phyloP scores from a whole-genome alignment of 2,329 filamentous ascomycete genomes.

The Exophiala xenobiotica region DNA sequence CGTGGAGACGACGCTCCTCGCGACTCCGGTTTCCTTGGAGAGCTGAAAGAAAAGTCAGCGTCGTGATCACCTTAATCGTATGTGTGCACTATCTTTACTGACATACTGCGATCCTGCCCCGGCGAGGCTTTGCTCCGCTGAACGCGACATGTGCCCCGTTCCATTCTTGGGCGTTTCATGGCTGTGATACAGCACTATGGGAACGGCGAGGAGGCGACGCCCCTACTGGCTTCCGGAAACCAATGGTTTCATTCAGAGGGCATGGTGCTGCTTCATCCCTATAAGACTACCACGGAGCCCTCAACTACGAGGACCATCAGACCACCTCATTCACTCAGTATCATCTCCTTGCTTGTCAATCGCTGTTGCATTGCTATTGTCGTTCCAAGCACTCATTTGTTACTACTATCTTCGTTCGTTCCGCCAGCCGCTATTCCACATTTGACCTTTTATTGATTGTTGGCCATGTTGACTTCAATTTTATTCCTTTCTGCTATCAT shows the following conservation, averaged over 20 bases:
- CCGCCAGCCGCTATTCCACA: slow-evolving; percentile 1
- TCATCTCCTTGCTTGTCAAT: neutral
- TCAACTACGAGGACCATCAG: neutral
- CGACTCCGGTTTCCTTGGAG: no score
- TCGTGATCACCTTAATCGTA: no score
- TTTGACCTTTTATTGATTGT: neutral
- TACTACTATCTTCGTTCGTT: neutral
- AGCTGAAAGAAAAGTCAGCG: no score
- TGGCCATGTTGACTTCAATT: slow-evolving; percentile 10
- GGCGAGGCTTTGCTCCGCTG: no score
- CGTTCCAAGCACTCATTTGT: neutral
- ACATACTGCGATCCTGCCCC: no score
- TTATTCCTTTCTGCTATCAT: slow-evolving; percentile 17
- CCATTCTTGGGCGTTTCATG: slow-evolving; percentile 10
- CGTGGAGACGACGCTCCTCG: slow-evolving; percentile 2
- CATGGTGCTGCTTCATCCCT: neutral
- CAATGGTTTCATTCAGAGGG: neutral
- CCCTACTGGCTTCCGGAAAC: neutral
- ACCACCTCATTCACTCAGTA: slow-evolving; percentile 3
- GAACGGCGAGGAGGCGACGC: slow-evolving; percentile 9
- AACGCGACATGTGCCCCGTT: no score
- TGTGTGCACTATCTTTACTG: no score
- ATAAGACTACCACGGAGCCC: neutral
- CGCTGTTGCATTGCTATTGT: slow-evolving; percentile 2
- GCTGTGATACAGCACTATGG: slow-evolving; percentile 7